Percentiles rank a stretch among this genome's conserved stretches.
Evolutionary conservation across 306 rosid species (phyloP).

Genomic region (Cucurbita moschata): DNA sequence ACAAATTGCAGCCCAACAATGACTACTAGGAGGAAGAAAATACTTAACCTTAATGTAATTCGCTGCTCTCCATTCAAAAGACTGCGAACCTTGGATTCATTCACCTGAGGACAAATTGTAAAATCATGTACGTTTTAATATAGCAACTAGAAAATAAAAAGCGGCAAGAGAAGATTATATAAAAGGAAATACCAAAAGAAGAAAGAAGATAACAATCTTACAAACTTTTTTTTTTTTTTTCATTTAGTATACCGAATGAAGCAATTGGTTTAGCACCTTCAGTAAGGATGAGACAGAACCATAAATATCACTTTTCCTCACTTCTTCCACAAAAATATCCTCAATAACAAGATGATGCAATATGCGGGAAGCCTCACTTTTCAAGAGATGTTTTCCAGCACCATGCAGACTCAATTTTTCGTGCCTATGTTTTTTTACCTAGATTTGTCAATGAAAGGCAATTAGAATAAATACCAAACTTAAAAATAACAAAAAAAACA

Average conservation of each 20-base stretch:
- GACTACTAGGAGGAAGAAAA: slow-evolving; percentile 11
- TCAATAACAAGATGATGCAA: slow-evolving; percentile 76
- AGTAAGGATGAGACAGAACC: slow-evolving; percentile 80
- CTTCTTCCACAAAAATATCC: slow-evolving; percentile 72
- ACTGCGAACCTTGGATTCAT: slow-evolving; percentile 4
- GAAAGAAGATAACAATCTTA: not conserved
- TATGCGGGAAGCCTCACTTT: slow-evolving; percentile 89
- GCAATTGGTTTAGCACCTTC: slow-evolving; percentile 37
- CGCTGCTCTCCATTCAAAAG: slow-evolving; percentile 37
- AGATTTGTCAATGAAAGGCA: slow-evolving; percentile 15
- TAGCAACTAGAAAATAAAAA: not conserved
- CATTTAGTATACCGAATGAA: not conserved
- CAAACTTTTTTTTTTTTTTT: not conserved
- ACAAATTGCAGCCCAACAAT: not conserved
- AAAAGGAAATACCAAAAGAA: not conserved
- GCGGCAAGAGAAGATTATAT: not conserved
- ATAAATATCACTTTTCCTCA: slow-evolving; percentile 80
- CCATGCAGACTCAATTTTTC: slow-evolving; percentile 62
- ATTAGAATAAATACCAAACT: slow-evolving; percentile 8
- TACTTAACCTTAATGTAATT: slow-evolving; percentile 48
- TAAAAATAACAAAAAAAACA: not conserved
- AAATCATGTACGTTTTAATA: slow-evolving; percentile 4
- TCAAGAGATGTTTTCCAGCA: slow-evolving; percentile 75
- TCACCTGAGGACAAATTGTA: slow-evolving; percentile 4
- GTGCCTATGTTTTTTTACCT: slow-evolving; percentile 84